Base-by-base conservation (phyloP, 345 rosid genomes). In the Syzygium jambos region DNA sequence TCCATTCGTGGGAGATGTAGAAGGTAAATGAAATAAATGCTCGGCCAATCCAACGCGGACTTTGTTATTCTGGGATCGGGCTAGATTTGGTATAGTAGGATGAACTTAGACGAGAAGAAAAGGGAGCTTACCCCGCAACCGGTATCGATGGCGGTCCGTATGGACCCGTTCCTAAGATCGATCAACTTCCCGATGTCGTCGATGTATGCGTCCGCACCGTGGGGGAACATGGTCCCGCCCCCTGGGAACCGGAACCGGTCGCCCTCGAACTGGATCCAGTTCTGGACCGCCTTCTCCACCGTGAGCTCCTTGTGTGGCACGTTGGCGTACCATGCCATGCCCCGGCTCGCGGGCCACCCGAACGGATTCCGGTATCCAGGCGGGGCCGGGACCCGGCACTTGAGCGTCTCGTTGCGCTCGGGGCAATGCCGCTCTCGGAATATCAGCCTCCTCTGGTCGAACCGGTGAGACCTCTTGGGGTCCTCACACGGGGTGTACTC, bases 361-460 rank as follows among this genome's bases (percentile, higher is more conserved):
- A 94, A 93, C 29, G 95, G 96, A 78, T 89, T 89, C 86, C 38
- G 89, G 84, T 93, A 94, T 1, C 94, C 94, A 38, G 86, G 57
- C 17, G 96, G 96, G 3, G 94, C 95, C 22, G 96, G 95, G 1
- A 94, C 84, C 9, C 93, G 93, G n/a, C 96, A 94, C 88, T 89
- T 91, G 80, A 94, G 30, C 22, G 89, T 52, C 90, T 94, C 93
- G 2, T 51, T 41, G 14, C 86, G 89, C 41, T 27, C 90, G 1
- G 96, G 96, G 63, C 96, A 94, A 87, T 95, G 97, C 43, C 97
- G 90, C 91, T 95, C 97, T 21, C 97, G 89, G 89, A 91, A 95
- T 38, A 90, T 87, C 88, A 94, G 46, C 73, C 91, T 90, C 7
- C 85, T 41, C 92, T 86, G 56, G 25, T 80, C 61, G 88, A 84